Percentiles rank a stretch among this genome's conserved stretches.
Conservation (phyloP, 139 green algal genomes). For the Closterium sp. region DNA sequence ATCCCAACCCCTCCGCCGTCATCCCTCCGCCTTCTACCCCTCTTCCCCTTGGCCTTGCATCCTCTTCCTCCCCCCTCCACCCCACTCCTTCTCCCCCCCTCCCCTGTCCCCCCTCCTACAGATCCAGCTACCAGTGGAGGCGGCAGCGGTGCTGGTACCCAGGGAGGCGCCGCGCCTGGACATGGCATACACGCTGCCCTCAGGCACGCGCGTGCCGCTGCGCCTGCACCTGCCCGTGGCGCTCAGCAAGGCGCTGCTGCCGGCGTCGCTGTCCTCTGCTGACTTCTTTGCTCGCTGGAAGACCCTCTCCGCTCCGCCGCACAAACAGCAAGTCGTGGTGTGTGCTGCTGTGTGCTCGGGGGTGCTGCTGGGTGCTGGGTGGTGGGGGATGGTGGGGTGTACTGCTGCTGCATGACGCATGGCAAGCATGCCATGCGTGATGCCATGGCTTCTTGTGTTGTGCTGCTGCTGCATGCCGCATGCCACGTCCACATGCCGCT, state of each 20-base stretch:
- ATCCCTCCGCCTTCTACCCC: too few relatives aligned
- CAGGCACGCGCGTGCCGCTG: slow-evolving; percentile 40
- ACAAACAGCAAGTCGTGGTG: slow-evolving; percentile 62
- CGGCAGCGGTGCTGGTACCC: neutral
- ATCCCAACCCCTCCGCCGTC: neutral
- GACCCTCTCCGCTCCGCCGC: slow-evolving; percentile 54
- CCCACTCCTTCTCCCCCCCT: neutral
- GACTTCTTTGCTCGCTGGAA: slow-evolving; percentile 82
- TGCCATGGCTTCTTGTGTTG: too few relatives aligned
- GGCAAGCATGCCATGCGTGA: too few relatives aligned
- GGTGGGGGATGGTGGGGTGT: neutral
- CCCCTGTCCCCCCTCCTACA: neutral
- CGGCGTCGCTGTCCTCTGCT: slow-evolving; percentile 61
- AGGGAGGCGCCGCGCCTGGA: neutral
- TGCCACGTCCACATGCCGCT: neutral
- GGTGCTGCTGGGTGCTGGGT: neutral
- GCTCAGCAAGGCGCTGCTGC: slow-evolving; percentile 31
- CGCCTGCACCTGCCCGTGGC: slow-evolving; percentile 12
- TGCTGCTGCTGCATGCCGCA: too few relatives aligned
- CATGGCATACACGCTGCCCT: slow-evolving; percentile 4
- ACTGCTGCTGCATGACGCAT: neutral
- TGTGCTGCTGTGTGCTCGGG: neutral
- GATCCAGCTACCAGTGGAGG: slow-evolving; percentile 22
- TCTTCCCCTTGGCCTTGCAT: neutral
- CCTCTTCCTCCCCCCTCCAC: neutral